Base-by-base conservation (phyloP, 148 eudicot species). In the Camellia sinensis region DNA sequence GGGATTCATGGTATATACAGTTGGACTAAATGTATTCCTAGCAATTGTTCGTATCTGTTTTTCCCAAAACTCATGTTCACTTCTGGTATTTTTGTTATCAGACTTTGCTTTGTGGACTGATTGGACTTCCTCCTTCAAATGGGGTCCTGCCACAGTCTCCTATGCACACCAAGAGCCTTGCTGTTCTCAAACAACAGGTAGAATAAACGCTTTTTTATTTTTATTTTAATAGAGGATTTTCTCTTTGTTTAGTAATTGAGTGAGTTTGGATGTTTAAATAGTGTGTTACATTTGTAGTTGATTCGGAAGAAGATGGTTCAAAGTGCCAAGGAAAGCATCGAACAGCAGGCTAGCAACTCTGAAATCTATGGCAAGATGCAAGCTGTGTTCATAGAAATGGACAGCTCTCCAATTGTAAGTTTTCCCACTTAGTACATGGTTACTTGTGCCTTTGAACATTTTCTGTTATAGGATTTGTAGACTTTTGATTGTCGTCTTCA, bases 61-160 rank as follows among this genome's bases (percentile, higher is more conserved):
- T 45, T 29, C 12, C 18, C 15, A 41, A 45, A 57, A 44, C 71
- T 3, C 46, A 60, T 45, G 37, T 29, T 44, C 61, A 50, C 7
- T 37, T 19, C 80, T 50, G 37, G 46, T 56, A 54, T 17, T 29
- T 68, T 37, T 22, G 70, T 13, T 70, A 76, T 76, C 73, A 92
- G 98, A 94, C 96, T 67, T 86, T 92, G 82, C 70, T 94, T 46
- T 94, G 98, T 82, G 98, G 98, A n/a, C 87, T 90, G 82, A 87
- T 94, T 74, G 98, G 98, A 76, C 85, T 94, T 5, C 98, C 98
- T 72, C 98, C 98, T 43, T 88, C 92, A 40, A 94, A 94, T 77
- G 98, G 98, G 52, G 96, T 94, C 60, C 87, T 94, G 61, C 98
- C 98, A 44, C 98, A 94, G 80, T 90, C 96, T 76, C 98, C 98